Evolutionary conservation across 352 stramenopile genomes (phyloP).

Genomic region (Phytophthora podocarpi): DNA sequence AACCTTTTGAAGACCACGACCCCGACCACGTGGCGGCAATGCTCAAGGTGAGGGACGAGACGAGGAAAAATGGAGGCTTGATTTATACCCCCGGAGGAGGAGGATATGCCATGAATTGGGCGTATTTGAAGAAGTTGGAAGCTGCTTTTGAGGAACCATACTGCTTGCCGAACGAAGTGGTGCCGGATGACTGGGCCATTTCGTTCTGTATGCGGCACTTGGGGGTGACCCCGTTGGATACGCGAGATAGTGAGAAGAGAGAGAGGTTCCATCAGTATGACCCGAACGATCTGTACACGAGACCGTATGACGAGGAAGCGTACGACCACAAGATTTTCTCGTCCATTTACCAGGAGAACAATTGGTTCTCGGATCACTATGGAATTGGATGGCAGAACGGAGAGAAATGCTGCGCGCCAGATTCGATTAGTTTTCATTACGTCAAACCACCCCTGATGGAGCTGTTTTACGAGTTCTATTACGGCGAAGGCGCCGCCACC

Average conservation of each 20-base stretch:
- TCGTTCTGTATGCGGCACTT: constrained; percentile 88
- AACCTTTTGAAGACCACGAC: constrained; percentile 72
- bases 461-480: constrained; percentile 86
- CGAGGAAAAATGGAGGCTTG: constrained; percentile 57
- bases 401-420: constrained; percentile 73
- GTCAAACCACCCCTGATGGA: constrained; percentile 87
- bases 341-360: constrained; percentile 87
- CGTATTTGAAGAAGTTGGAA: constrained; percentile 75
- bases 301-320: constrained; percentile 63
- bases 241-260: constrained; percentile 64
- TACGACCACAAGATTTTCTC: constrained; percentile 77
- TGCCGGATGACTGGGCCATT: constrained; percentile 87
- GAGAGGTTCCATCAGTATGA: constrained; percentile 90
- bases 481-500: constrained; percentile 28
- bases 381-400: constrained; percentile 85
- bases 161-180: constrained; percentile 71
- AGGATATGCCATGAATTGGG: constrained; percentile 87
- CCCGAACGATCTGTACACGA: constrained; percentile 71
- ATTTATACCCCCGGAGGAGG: constrained; percentile 84
- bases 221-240: constrained; percentile 69
- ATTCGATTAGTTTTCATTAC: constrained; percentile 88
- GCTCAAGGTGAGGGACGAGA: constrained; percentile 54
- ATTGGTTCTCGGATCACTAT: constrained; percentile 88
- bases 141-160: constrained; percentile 72
- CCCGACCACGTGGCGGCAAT: constrained; percentile 60